Conservation (phyloP, 2,329 filamentous ascomycete species). For the Berkeleyomyces basicola region DNA sequence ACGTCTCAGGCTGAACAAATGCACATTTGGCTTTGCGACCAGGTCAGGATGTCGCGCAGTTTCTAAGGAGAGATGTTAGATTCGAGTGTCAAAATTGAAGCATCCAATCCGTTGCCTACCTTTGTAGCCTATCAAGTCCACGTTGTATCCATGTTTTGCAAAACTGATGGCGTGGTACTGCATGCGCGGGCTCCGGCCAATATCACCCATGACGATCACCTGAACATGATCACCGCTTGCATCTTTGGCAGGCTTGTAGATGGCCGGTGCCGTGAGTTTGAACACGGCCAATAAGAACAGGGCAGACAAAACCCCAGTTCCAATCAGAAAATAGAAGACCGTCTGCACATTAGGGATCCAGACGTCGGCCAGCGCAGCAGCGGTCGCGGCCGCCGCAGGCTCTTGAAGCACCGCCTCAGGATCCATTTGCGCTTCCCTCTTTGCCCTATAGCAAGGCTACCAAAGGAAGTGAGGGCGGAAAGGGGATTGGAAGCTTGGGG, state of each 20-base stretch:
- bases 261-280: constrained; percentile 20
- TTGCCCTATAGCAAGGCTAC: background rate
- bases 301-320: constrained; percentile 1
- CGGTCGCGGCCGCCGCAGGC: background rate
- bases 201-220: constrained; percentile 83
- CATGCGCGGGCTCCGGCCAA: constrained; percentile 93
- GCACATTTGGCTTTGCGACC: constrained; percentile 48
- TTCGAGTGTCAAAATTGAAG: background rate
- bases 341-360: constrained; percentile 12
- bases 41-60: constrained; percentile 70
- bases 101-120: constrained; percentile 32
- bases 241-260: constrained; percentile 22
- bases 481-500: too few species aligned
- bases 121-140: constrained; percentile 77
- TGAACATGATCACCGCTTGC: constrained; percentile 39
- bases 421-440: background rate
- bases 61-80: constrained; percentile 31
- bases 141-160: constrained; percentile 60
- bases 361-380: constrained; percentile 1
- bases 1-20: constrained; percentile 50
- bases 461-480: background rate
- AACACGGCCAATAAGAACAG: constrained; percentile 13
- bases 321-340: constrained; percentile 9
- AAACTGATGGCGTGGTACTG: constrained; percentile 94
- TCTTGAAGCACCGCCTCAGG: background rate